Base-by-base conservation (phyloP, 2,329 filamentous ascomycete species). In the Clathrospora elynae region DNA sequence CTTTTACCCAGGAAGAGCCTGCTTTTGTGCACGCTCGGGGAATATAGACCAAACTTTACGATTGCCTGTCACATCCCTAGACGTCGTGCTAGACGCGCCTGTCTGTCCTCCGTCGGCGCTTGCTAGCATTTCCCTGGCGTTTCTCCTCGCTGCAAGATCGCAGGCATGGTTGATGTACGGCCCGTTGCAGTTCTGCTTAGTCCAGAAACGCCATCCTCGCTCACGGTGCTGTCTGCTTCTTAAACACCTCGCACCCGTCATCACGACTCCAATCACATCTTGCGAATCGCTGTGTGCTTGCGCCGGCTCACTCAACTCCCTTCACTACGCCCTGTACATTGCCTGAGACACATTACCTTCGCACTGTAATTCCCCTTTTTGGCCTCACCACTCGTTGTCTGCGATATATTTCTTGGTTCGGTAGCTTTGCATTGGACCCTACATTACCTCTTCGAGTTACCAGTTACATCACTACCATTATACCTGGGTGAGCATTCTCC, bases 121-220 rank as follows among this genome's bases (percentile, higher is more conserved):
- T 53, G 48, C 62, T 55, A 51, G 57, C 60, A 57, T 53, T 54
- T 54, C 53, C 57, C 59, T 61, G 62, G 50, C 49, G 41, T 47
- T 35, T 22, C 53, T 44, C 45, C 56, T 58, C 43, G 49, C 47
- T 59, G 60, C 57, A 62, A 58, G 62, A 64, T 59, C 52, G 55
- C 57, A 58, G 52, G 59, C 58, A 61, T 63, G 61, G 49, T 55
- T 58, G 46, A 62, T 58, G 58, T 55, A 68, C 67, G 66, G 67
- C 65, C 67, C 67, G 67, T 68, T 70, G 67, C 66, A 70, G 65
- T 62, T 54, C 55, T 64, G 53, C 58, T 57, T 57, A 58, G 62
- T 56, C 64, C 50, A 59, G 57, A 51, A 65, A 61, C 63, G 63
- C 62, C 60, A 62, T 56, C 59, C 50, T 57, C 35, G 50, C 49